These are phyloP conservation scores for Sungouiozyma intestinalis DNA, from an alignment of 805 yeast genomes.

Conservation along the genomic window DNA sequence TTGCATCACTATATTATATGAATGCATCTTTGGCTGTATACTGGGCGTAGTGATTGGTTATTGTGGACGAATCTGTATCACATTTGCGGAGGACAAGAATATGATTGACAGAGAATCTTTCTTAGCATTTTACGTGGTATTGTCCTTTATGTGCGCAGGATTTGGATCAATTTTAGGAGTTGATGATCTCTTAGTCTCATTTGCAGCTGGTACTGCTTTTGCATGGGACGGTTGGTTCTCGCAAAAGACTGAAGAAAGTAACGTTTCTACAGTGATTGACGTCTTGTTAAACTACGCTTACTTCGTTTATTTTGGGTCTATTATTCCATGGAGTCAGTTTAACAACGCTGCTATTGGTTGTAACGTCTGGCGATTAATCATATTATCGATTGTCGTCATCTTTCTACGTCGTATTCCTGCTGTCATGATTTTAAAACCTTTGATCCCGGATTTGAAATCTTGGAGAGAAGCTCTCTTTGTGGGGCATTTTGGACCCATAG, in stretches of 20 bases:
- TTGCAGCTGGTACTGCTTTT: conserved; percentile 89
- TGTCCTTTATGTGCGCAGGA: conserved; percentile 81
- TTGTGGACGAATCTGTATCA: conserved; percentile 56
- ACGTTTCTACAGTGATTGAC: conserved; percentile 85
- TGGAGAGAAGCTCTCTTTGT: conserved; percentile 94
- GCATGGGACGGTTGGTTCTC: conserved; percentile 93
- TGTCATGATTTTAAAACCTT: conserved; percentile 58
- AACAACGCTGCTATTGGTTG: conserved; percentile 53
- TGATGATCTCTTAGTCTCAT: conserved; percentile 80
- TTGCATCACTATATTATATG: conserved; percentile 63
- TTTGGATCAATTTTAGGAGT: conserved; percentile 80
- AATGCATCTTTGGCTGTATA: conserved; percentile 69
- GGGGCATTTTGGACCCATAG: conserved; percentile 95
- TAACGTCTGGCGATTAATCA: conserved; percentile 67
- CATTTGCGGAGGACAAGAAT: conserved; percentile 57
- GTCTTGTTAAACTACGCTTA: conserved; percentile 72
- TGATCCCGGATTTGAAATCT: conserved; percentile 77
- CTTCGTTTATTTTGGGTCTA: conserved; percentile 83
- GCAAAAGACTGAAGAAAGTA: conserved; percentile 69
- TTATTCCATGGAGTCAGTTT: conserved; percentile 79
- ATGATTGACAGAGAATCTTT: conserved; percentile 84
- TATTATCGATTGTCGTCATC: conserved; percentile 64
- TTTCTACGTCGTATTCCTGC: conserved; percentile 78
- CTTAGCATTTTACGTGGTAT: conserved; percentile 69
- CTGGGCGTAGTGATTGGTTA: conserved; percentile 69